Evolutionary conservation across 805 yeast genomes (phyloP).

Genomic region (Torulaspora indica): DNA sequence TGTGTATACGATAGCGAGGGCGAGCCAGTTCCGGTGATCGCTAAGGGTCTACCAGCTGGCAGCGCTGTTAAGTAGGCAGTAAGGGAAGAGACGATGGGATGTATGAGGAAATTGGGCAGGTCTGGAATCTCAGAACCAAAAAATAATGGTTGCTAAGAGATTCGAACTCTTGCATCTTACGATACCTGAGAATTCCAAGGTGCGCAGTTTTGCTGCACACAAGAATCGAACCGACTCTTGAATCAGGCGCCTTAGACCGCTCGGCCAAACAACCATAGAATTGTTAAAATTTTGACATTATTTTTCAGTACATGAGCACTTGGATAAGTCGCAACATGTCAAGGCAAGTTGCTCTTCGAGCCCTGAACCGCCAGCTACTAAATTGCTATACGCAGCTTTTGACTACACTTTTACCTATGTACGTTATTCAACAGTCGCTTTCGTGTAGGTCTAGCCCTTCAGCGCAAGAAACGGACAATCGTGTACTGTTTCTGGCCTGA

Average conservation of each 20-base stretch:
- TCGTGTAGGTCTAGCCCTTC: no score
- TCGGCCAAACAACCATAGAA: conserved; percentile 22
- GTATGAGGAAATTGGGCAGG: no score
- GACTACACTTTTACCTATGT: no score
- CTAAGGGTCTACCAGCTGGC: conserved; percentile 17
- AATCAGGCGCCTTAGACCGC: conserved; percentile 28
- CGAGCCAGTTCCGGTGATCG: conserved; percentile 13
- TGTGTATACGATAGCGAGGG: conserved; percentile 8
- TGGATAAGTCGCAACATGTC: no score
- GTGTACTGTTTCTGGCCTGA: no score
- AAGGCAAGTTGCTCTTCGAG: no score
- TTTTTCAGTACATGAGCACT: no score
- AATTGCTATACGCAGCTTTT: no score
- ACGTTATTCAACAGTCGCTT: no score
- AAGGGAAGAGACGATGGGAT: not conserved
- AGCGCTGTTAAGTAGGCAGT: conserved; percentile 14
- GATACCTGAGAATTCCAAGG: conserved; percentile 22
- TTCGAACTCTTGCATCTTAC: conserved; percentile 28
- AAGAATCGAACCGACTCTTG: conserved; percentile 17
- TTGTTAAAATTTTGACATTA: not conserved
- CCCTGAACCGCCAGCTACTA: no score
- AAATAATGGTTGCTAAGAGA: conserved; percentile 24
- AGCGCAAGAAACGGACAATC: no score
- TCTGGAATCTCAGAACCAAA: not conserved
- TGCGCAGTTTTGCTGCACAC: conserved; percentile 10